A percentile compares a stretch with the other conserved stretches of the same genome.
Conservation (phyloP, 768 basidiomycete genomes). For the Termitomyces titanicus region DNA sequence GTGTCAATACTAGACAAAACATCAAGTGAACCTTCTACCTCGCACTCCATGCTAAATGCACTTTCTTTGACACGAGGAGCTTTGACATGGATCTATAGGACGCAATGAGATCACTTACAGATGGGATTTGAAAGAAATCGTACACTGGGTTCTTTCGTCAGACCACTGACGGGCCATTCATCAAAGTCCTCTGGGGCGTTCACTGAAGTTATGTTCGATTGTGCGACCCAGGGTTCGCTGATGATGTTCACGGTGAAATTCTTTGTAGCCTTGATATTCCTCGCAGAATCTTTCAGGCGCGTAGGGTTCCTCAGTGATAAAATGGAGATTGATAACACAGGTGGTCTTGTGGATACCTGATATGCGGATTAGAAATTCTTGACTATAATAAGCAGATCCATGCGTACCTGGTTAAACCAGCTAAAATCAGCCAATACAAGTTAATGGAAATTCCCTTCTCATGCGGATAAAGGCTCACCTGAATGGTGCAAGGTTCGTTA, state of each 20-base stretch:
- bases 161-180: conserved; percentile 61
- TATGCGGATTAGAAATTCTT: conserved; percentile 15
- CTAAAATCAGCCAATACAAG: conserved; percentile 24
- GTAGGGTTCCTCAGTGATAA: conserved; percentile 12
- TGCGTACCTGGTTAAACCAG: conserved; percentile 35
- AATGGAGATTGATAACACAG: conserved; percentile 52
- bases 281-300: conserved; percentile 52
- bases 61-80: conserved; percentile 61
- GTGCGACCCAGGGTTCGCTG: conserved; percentile 62
- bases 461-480: conserved; percentile 23
- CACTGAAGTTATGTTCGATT: conserved; percentile 51
- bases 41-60: conserved; percentile 63
- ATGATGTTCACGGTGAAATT: conserved; percentile 75
- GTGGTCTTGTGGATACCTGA: conserved; percentile 55
- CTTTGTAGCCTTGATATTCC: conserved; percentile 61
- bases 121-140: conserved; percentile 13
- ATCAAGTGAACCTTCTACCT: conserved; percentile 20
- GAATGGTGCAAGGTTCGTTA: conserved; percentile 60
- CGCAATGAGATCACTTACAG: background rate
- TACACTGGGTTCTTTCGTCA: conserved; percentile 57
- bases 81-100: conserved; percentile 38
- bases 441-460: background rate
- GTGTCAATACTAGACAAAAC: conserved; percentile 23
- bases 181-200: conserved; percentile 49
- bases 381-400: background rate